A percentile compares a stretch with the other conserved stretches of the same genome.
Conservation (phyloP, 108 stramenopile species). For the Nitzschia palea region DNA sequence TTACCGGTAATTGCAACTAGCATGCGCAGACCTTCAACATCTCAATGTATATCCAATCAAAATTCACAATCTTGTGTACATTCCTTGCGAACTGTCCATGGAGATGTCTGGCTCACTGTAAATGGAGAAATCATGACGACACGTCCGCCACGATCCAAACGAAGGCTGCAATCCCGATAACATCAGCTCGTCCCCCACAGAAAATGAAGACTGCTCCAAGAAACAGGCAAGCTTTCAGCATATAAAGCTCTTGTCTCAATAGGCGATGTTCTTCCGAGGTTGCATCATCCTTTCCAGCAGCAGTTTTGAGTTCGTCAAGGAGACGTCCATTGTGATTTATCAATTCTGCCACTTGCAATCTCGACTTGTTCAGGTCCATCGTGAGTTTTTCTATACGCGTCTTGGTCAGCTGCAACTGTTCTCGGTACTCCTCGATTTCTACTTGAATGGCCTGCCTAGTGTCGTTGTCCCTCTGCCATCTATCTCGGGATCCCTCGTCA, state of each 20-base stretch:
- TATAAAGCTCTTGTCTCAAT: conserved; percentile 2
- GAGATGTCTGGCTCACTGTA: no score
- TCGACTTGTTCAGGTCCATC: conserved; percentile 7
- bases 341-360: conserved; percentile 13
- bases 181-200: conserved; percentile 7
- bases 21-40: no score
- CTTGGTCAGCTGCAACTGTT: neutral
- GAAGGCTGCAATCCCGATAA: neutral
- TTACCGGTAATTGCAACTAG: no score
- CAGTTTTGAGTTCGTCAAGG: conserved; percentile 5
- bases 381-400: conserved; percentile 6
- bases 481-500: no score
- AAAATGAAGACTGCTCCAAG: conserved; percentile 6
- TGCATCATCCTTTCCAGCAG: neutral
- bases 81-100: neutral
- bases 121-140: no score
- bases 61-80: neutral
- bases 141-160: conserved; percentile 1
- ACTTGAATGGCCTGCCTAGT: no score
- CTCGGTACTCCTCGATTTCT: conserved; percentile 3
- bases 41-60: no score
- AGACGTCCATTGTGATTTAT: conserved; percentile 4
- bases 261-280: conserved; percentile 1
- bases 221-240: conserved; percentile 5
- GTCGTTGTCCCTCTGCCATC: no score